phyloP scores from a whole-genome alignment of 2,329 filamentous ascomycete species.

The Curvularia lunata region DNA sequence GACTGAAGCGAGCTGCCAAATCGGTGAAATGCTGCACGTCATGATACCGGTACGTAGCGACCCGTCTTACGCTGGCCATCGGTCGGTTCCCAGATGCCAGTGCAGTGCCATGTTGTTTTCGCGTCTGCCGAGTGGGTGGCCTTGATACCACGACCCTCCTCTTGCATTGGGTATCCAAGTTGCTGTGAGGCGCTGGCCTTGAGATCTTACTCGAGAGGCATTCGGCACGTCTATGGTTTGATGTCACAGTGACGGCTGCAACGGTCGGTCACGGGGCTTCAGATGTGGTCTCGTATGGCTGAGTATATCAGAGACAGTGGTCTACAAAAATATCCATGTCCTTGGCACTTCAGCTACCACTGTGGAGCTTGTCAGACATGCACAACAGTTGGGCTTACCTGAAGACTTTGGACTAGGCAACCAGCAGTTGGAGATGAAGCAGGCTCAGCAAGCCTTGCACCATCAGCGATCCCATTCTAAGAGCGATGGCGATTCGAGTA shows the following conservation, averaged over 20 bases:
- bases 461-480: not conserved
- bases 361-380: not conserved
- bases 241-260: not conserved
- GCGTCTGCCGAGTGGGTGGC: not conserved
- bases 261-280: not conserved
- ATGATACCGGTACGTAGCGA: conserved; percentile 8
- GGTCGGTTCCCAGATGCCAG: conserved; percentile 13
- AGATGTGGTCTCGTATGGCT: not conserved
- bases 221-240: not conserved
- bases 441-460: too few relatives aligned
- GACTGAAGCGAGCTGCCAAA: conserved; percentile 17
- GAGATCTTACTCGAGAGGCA: not conserved
- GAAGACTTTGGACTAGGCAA: not conserved
- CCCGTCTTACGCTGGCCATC: conserved; percentile 9
- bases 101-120: not conserved
- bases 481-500: not conserved
- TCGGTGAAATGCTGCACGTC: conserved; percentile 22
- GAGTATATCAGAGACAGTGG: not conserved
- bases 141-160: not conserved
- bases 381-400: not conserved
- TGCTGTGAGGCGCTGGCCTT: not conserved
- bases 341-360: not conserved
- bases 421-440: not conserved
- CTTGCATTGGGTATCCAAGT: not conserved
- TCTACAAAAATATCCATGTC: not conserved